Conservation (phyloP, 345 rosid species). For the Bruguiera gymnorhiza region DNA sequence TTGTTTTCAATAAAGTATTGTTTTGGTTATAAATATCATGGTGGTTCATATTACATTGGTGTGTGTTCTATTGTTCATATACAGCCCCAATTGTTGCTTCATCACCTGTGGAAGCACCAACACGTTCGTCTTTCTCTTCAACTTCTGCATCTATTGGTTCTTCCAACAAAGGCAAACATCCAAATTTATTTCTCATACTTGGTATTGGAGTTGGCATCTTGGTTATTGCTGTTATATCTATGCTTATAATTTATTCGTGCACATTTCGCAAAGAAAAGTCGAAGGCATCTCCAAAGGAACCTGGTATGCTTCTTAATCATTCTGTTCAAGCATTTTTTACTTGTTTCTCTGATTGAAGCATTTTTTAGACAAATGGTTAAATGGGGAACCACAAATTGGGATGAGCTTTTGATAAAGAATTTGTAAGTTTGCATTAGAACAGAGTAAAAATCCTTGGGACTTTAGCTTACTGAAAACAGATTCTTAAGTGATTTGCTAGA, state of each 20-base stretch:
- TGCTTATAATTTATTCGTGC: slow-evolving; percentile 62
- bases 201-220: slow-evolving; percentile 65
- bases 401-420: neutral
- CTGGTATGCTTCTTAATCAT: slow-evolving; percentile 45
- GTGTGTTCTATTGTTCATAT: slow-evolving; percentile 21
- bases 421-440: neutral
- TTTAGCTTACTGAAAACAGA: too few species aligned
- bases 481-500: too few species aligned
- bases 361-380: neutral
- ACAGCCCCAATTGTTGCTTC: slow-evolving; percentile 69
- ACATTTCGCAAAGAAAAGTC: slow-evolving; percentile 53
- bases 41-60: neutral
- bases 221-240: slow-evolving; percentile 45
- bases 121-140: slow-evolving; percentile 49
- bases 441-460: neutral
- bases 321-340: slow-evolving; percentile 5
- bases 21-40: neutral
- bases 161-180: slow-evolving; percentile 50
- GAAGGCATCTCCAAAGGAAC: slow-evolving; percentile 45
- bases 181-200: slow-evolving; percentile 58
- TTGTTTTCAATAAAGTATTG: neutral
- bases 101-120: slow-evolving; percentile 49
- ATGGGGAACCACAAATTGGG: neutral
- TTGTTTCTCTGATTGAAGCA: neutral
- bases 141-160: slow-evolving; percentile 34